phyloP scores from a whole-genome alignment of 306 rosid genomes.

The Arachis hypogaea region DNA sequence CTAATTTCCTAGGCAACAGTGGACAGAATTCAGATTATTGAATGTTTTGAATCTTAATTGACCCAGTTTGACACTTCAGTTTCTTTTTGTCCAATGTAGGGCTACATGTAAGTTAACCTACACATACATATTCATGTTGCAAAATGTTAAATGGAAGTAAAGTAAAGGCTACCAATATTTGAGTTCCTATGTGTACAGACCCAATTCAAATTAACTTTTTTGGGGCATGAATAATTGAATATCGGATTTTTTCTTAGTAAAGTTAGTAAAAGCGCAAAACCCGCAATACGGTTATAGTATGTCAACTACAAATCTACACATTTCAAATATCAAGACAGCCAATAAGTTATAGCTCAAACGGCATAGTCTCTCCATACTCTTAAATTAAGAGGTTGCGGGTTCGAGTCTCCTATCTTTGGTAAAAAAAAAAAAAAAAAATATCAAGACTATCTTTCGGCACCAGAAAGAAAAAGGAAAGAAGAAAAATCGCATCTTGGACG shows the following conservation, averaged over 20 bases:
- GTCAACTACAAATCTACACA: not conserved
- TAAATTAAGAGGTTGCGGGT: too few species aligned
- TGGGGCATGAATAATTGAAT: not conserved
- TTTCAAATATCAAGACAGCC: not conserved
- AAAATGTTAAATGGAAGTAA: constrained; percentile 19
- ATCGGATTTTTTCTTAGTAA: not conserved
- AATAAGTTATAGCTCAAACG: too few species aligned
- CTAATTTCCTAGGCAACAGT: not conserved
- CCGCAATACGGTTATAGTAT: not conserved
- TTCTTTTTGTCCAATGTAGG: not conserved
- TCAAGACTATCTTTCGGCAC: not conserved
- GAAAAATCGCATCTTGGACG: not conserved
- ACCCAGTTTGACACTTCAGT: constrained; percentile 27
- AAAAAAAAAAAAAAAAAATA: too few species aligned
- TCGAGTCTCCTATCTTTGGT: too few species aligned
- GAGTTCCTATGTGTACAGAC: constrained; percentile 8
- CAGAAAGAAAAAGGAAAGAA: not conserved
- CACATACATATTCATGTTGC: not conserved
- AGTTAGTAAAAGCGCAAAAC: constrained; percentile 27
- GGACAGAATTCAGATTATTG: not conserved
- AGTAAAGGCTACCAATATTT: not conserved
- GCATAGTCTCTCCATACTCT: too few species aligned
- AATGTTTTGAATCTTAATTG: constrained; percentile 34
- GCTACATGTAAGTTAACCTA: constrained; percentile 13
- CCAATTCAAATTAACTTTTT: constrained; percentile 19